These are phyloP conservation scores for Agrostemma githago DNA, from an alignment of 148 eudicot species.

Conservation along the genomic window DNA sequence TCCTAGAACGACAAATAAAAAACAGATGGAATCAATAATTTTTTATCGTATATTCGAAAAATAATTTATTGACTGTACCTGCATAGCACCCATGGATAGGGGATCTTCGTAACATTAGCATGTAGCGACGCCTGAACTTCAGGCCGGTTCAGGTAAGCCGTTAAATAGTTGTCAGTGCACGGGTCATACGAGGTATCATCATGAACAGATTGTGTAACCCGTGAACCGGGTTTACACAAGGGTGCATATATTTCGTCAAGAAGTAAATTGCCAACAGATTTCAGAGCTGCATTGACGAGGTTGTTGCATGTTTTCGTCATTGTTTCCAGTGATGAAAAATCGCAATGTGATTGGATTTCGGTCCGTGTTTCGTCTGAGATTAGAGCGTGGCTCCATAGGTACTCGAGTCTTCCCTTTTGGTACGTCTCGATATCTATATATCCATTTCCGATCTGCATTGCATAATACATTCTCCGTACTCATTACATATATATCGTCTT, in stretches of 20 bases:
- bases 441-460: conserved; percentile 7
- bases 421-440: neutral
- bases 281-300: neutral
- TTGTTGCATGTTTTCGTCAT: neutral
- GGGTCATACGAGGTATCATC: conserved; percentile 15
- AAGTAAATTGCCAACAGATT: neutral
- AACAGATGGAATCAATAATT: too few relatives aligned
- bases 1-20: too few relatives aligned
- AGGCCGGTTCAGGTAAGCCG: conserved; percentile 10
- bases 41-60: neutral
- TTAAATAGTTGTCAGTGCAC: conserved; percentile 14
- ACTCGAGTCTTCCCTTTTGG: conserved; percentile 7
- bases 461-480: neutral
- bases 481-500: neutral
- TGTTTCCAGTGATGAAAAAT: neutral
- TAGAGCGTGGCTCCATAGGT: conserved; percentile 14
- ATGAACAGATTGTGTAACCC: neutral
- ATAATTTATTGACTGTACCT: neutral
- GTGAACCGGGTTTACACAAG: conserved; percentile 5
- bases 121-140: conserved; percentile 17
- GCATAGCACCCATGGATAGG: conserved; percentile 12
- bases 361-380: conserved; percentile 3
- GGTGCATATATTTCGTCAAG: conserved; percentile 15
- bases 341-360: neutral
- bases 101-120: conserved; percentile 10